Conservation (phyloP, 495 filamentous ascomycete genomes). For the Penicillium macrosclerotiorum region DNA sequence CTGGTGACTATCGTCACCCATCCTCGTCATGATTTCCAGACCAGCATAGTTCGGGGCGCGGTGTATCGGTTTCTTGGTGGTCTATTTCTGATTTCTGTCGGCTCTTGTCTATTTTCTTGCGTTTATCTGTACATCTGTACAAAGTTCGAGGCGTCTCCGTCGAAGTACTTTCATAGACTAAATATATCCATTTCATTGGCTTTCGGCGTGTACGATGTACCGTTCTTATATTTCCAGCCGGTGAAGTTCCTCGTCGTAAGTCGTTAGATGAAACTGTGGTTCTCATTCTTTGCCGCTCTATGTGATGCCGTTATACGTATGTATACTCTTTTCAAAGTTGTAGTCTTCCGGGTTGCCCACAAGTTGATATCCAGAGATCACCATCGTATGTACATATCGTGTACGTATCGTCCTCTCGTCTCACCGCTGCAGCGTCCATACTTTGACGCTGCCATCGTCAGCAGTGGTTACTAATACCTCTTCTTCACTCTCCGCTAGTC, state of each 20-base stretch:
- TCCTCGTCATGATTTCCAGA: constrained; percentile 14
- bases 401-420: too few species aligned
- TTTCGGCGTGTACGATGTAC: background rate
- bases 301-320: too few species aligned
- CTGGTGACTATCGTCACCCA: constrained; percentile 1
- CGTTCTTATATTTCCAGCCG: background rate
- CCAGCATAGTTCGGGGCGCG: constrained; percentile 3
- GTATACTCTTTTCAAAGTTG: too few species aligned
- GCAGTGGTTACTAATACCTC: constrained; percentile 78
- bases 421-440: constrained; percentile 57
- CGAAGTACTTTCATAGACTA: constrained; percentile 9
- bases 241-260: too few species aligned
- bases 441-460: constrained; percentile 73
- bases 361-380: too few species aligned
- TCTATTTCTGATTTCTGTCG: background rate
- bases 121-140: constrained; percentile 10
- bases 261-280: too few species aligned
- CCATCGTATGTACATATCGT: too few species aligned
- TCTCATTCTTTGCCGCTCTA: background rate
- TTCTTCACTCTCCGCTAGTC: constrained; percentile 39
- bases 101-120: background rate
- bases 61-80: background rate
- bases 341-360: too few species aligned
- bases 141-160: constrained; percentile 7
- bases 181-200: constrained; percentile 5